Evolutionary conservation across 108 stramenopile genomes (phyloP), one percentile per base, ranked within the genome.

Genomic region (Cyclostephanos invisitatus): DNA sequence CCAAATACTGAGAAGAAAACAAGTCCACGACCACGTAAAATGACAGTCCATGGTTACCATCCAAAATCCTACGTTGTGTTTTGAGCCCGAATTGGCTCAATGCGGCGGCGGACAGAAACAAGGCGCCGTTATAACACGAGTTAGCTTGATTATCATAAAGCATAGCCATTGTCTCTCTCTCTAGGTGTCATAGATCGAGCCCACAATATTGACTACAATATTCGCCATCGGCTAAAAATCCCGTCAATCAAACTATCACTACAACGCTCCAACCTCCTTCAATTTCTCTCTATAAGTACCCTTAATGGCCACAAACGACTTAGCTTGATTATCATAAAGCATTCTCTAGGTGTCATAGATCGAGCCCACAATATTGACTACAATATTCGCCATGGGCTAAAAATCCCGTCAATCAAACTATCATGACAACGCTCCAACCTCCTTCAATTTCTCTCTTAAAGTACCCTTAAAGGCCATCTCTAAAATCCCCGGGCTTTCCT

Each of bases 251-350:
- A 7, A 54, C 24, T 25, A 7, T 3, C 7, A 25, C 17, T 54
- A 37, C 68, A 70, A 59, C 32, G 78, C 70, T 17, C 78, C 78
- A 17, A 55, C 78, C 24, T 72, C 78, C 21, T 46, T 62, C 58
- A 79, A 53, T 61, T 67, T 79, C 60, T 79, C 61, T 27, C 78
- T 63, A 54, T 88, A 67, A 27, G 75, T 87, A 24, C 87, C 87
- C 51, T 84, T 79, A 58, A 91, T 88, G 10, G 89, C 89, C 73
- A 91, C n/a, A n/a, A n/a, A n/a, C n/a, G n/a, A n/a, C n/a, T n/a
- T n/a, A n/a, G n/a, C n/a, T n/a, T n/a, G n/a, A n/a, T n/a, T n/a
- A n/a, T n/a, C n/a, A n/a, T n/a, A n/a, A n/a, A n/a, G n/a, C n/a
- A n/a, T n/a, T n/a, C n/a, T n/a, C n/a, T n/a, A n/a, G n/a, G 32